Evolutionary conservation across 1,284 basidiomycete species (phyloP).

Genomic region (Moniliella sp.): DNA sequence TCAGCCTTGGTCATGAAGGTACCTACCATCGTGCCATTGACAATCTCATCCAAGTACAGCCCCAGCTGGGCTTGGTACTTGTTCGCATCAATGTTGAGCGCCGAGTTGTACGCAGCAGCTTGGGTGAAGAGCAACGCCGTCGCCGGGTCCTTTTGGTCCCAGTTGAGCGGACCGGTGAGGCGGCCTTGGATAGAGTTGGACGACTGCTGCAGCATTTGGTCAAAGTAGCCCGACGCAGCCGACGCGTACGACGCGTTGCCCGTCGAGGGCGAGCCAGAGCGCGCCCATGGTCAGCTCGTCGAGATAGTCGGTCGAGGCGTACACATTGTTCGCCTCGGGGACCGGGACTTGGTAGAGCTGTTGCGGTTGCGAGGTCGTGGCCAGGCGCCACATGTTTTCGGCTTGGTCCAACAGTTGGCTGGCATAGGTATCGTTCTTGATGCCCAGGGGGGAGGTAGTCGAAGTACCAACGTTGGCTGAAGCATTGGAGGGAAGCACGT

Average conservation of each 20-base stretch:
- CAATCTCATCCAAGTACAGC: conserved; percentile 51
- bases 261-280: conserved; percentile 51
- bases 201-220: conserved; percentile 18
- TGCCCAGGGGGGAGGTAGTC: conserved; percentile 35
- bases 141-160: conserved; percentile 63
- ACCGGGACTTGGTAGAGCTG: conserved; percentile 43
- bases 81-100: conserved; percentile 45
- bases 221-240: conserved; percentile 48
- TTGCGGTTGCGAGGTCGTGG: conserved; percentile 38
- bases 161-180: conserved; percentile 50
- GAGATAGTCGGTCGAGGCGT: conserved; percentile 46
- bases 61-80: conserved; percentile 54
- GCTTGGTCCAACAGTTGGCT: conserved; percentile 51
- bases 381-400: conserved; percentile 49
- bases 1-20: conserved; percentile 2
- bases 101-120: conserved; percentile 35
- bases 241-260: conserved; percentile 44
- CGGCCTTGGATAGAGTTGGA: background rate
- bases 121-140: conserved; percentile 49
- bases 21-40: conserved; percentile 41
- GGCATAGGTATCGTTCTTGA: conserved; percentile 56
- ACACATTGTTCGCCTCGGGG: conserved; percentile 46
- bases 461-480: conserved; percentile 1
- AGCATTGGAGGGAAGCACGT: conserved; percentile 33
- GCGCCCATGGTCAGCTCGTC: conserved; percentile 46